Base-by-base conservation (phyloP, 2,329 filamentous ascomycete species). In the Hypocrella siamensis region DNA sequence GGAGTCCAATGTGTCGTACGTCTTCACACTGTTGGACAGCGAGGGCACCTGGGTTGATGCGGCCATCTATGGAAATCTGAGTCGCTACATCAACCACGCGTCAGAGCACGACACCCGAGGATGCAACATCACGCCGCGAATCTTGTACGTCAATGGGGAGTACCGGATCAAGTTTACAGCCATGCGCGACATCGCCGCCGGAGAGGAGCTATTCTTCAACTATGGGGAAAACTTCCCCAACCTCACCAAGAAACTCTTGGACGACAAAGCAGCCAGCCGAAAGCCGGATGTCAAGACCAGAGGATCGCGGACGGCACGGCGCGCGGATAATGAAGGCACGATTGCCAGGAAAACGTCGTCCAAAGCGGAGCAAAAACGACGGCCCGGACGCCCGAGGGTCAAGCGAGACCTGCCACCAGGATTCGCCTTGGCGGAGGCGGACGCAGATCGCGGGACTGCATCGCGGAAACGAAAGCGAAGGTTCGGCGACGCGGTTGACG, bases 41-140 rank as follows among this genome's bases (percentile, higher is more conserved):
- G 69, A 73, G 40, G 69, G 69, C 26, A 71, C 70, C 24, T 74
- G 69, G 70, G 67, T 90, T 14, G 83, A 90, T 46, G 76, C 75
- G 6, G 80, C 78, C 15, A 73, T 74, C 26, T 79, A 79, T 40
- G 82, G 82, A 31, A 90, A 88, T 48, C 75, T 86, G 40, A 76
- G 79, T 29, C 73, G 83, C 4, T 90, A 85, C 53, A 83, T 90
- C 50, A 90, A 92, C 51, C 80, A 88, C 43, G 75, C 79, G 11
- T 63, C 64, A 2, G 60, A 63, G 30, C 49, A 52, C 28, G 57
- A 63, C 37, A 58, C 58, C 37, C 44, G 58, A 40, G 48, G 79
- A 33, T 75, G 75, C 46, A 72, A 75, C 40, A 69, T 74, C 36
- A 65, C 60, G 12, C 69, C 79, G 2, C 68, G 70, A 35, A 76